Evolutionary conservation across 2,329 filamentous ascomycete species (phyloP).

Genomic region (Lomentospora prolificans): DNA sequence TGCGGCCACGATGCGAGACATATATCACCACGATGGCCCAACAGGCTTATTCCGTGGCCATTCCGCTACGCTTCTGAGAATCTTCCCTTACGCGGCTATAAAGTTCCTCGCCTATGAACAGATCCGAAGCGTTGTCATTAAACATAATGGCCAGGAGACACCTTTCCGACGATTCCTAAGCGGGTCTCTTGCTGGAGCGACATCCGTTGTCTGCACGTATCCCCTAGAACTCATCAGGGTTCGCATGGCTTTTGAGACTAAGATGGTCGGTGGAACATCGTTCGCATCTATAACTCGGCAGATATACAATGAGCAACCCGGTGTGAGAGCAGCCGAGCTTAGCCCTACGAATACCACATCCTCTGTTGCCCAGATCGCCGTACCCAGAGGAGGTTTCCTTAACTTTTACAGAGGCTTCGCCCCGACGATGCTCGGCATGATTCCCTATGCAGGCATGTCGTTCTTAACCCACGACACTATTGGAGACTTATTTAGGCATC

Average conservation of each 20-base stretch:
- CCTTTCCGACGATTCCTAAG: conserved; percentile 63
- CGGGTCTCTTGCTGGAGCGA: conserved; percentile 70
- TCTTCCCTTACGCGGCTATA: conserved; percentile 95
- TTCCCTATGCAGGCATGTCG: conserved; percentile 91
- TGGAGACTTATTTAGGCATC: conserved; percentile 70
- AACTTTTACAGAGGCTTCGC: conserved; percentile 97
- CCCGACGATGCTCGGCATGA: conserved; percentile 85
- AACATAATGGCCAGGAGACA: conserved; percentile 64
- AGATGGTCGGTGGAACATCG: conserved; percentile 57
- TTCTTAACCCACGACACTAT: conserved; percentile 92
- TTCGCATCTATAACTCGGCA: conserved; percentile 68
- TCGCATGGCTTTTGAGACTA: conserved; percentile 89
- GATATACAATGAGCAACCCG: conserved; percentile 72
- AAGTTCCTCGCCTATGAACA: conserved; percentile 99
- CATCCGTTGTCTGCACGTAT: conserved; percentile 93
- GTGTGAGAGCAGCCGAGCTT: conserved; percentile 22
- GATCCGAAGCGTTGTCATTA: conserved; percentile 72
- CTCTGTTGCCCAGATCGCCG: conserved; percentile 29
- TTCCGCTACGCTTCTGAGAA: conserved; percentile 83
- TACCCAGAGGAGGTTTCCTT: conserved; percentile 58
- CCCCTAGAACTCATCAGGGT: conserved; percentile 89
- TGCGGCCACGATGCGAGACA: conserved; percentile 71
- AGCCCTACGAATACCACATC: conserved; percentile 32
- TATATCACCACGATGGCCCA: conserved; percentile 64
- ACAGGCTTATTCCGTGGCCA: conserved; percentile 84